Evolutionary conservation across 768 basidiomycete genomes (phyloP).

Genomic region (Russula sp.): DNA sequence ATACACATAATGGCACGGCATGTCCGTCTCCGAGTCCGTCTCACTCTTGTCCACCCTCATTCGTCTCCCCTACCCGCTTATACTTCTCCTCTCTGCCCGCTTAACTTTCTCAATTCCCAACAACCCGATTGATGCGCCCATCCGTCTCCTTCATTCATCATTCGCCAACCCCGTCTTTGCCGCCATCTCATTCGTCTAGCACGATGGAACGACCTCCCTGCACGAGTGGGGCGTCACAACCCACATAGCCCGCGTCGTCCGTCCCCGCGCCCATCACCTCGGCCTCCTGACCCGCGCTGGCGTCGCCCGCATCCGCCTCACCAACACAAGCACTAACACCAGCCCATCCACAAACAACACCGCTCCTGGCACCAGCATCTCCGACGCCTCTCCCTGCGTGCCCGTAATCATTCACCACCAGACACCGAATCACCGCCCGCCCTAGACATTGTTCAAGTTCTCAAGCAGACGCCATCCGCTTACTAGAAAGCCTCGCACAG

Average conservation of each 20-base stretch:
- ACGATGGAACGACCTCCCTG: no score
- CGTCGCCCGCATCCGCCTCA: slow-evolving; percentile 59
- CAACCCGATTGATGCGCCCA: no score
- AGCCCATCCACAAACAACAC: slow-evolving; percentile 34
- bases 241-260: slow-evolving; percentile 65
- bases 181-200: no score
- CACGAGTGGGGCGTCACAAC: slow-evolving; percentile 68
- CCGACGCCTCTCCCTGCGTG: slow-evolving; percentile 39
- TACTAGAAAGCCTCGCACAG: slow-evolving; percentile 61
- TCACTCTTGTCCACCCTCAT: no score
- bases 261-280: slow-evolving; percentile 62
- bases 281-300: slow-evolving; percentile 76
- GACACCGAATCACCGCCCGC: slow-evolving; percentile 43
- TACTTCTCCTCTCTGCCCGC: no score
- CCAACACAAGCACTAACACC: slow-evolving; percentile 29
- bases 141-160: no score
- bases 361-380: slow-evolving; percentile 28
- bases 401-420: slow-evolving; percentile 34
- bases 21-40: no score
- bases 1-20: no score
- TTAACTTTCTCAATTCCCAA: no score
- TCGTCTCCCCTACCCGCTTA: no score
- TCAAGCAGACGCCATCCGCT: slow-evolving; percentile 60
- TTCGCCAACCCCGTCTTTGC: no score
- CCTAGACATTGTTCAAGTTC: slow-evolving; percentile 58